Evolutionary conservation across 164 flowering plant species (phyloP).

Genomic region (Nymphaea colorata): DNA sequence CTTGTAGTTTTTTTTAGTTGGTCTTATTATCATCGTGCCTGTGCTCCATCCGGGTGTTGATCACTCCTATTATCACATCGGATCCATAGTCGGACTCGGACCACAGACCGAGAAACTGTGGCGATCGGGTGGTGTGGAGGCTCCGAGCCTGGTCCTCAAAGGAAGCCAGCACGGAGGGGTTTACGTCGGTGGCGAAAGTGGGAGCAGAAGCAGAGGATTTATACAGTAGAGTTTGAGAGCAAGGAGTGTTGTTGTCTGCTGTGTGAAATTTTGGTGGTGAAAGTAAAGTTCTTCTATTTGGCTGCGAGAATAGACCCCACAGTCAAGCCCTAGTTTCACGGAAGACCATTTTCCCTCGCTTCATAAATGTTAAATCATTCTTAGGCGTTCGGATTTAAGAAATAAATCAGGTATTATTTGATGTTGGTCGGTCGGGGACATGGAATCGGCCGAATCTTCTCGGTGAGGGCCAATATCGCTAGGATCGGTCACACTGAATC

Average conservation of each 20-base stretch:
- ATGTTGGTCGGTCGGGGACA: too few relatives aligned
- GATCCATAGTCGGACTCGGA: constrained; percentile 89
- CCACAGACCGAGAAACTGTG: constrained; percentile 95
- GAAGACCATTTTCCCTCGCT: neutral
- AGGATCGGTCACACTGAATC: too few relatives aligned
- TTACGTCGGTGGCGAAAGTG: neutral
- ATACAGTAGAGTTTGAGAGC: neutral
- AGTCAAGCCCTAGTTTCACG: neutral
- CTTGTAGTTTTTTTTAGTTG: too few relatives aligned
- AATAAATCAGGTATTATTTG: too few relatives aligned
- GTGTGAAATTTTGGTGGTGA: neutral
- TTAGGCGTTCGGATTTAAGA: too few relatives aligned
- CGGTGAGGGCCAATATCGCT: too few relatives aligned
- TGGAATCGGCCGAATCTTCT: too few relatives aligned
- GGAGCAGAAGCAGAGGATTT: neutral
- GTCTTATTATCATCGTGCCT: too few relatives aligned
- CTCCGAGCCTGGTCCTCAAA: constrained; percentile 27
- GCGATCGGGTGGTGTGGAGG: constrained; percentile 97
- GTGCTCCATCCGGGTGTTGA: too few relatives aligned
- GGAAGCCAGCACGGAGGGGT: constrained; percentile 53
- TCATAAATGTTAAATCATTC: too few relatives aligned
- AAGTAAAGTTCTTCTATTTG: neutral
- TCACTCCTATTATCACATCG: constrained; percentile 51
- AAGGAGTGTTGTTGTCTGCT: neutral
- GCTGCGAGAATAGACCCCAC: neutral